These are phyloP conservation scores for Globisporangium yorkense DNA, from an alignment of 352 stramenopile genomes.

Conservation along the genomic window DNA sequence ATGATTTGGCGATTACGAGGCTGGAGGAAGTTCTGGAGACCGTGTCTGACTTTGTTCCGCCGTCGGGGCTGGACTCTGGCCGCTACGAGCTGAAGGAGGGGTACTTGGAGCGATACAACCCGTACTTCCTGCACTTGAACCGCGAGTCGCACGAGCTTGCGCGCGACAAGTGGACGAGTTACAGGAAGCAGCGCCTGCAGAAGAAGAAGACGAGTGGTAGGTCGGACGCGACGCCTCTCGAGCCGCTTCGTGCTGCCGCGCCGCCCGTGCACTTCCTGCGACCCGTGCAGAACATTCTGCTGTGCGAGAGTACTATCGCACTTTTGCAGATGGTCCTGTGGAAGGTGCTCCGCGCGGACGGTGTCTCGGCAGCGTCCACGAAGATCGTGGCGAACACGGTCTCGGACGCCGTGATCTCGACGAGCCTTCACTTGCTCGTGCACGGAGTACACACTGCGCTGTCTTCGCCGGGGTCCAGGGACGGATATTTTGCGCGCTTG, in stretches of 20 bases:
- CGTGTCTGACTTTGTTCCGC: slow-evolving; percentile 70
- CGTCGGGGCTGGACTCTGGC: slow-evolving; percentile 69
- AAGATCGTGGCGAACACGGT: slow-evolving; percentile 28
- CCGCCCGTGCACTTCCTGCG: slow-evolving; percentile 45
- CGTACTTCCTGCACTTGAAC: slow-evolving; percentile 84
- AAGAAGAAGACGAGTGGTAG: slow-evolving; percentile 19
- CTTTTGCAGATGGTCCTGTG: slow-evolving; percentile 66
- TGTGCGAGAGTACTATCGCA: slow-evolving; percentile 57
- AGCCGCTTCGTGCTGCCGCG: slow-evolving; percentile 32
- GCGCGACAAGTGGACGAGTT: slow-evolving; percentile 76
- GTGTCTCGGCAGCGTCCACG: slow-evolving; percentile 16
- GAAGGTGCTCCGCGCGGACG: slow-evolving; percentile 31
- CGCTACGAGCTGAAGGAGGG: slow-evolving; percentile 76
- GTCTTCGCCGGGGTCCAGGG: slow-evolving; percentile 11
- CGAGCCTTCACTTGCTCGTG: slow-evolving; percentile 72
- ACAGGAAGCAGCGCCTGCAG: slow-evolving; percentile 42
- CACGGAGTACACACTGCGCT: slow-evolving; percentile 65
- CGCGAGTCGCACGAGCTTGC: slow-evolving; percentile 77
- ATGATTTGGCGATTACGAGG: slow-evolving; percentile 63
- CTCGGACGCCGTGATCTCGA: slow-evolving; percentile 82
- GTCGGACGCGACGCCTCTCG: slow-evolving; percentile 21
- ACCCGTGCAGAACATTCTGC: slow-evolving; percentile 53
- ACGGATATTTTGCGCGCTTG: slow-evolving; percentile 50
- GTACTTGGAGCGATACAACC: slow-evolving; percentile 76
- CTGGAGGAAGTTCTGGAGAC: slow-evolving; percentile 55